phyloP scores from a whole-genome alignment of 441 rosid species.

The Pelargonium australe region DNA sequence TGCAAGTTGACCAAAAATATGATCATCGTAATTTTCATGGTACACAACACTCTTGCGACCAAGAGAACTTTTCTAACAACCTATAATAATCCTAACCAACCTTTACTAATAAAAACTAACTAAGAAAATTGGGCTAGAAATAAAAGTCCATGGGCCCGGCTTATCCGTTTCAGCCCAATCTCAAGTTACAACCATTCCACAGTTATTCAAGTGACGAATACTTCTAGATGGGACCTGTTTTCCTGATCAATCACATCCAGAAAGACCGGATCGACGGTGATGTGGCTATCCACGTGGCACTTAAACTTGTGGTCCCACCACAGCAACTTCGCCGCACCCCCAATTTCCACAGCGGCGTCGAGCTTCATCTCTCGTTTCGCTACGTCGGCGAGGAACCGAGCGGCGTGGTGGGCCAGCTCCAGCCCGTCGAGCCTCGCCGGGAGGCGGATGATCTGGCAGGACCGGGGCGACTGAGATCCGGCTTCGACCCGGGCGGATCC shows the following conservation, averaged over 20 bases:
- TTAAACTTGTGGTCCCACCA: conserved; percentile 78
- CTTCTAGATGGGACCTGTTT: conserved; percentile 47
- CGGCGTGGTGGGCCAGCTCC: conserved; percentile 73
- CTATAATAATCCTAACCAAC: too few relatives aligned
- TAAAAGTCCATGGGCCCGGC: background rate
- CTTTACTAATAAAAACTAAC: too few relatives aligned
- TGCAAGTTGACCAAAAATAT: too few relatives aligned
- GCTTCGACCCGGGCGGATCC: conserved; percentile 66
- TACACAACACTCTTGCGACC: too few relatives aligned
- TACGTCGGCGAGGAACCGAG: conserved; percentile 59
- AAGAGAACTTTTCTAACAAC: too few relatives aligned
- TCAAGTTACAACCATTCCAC: too few relatives aligned
- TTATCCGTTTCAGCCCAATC: background rate
- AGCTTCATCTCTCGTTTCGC: conserved; percentile 66
- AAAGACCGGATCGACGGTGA: conserved; percentile 74
- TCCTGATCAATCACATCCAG: conserved; percentile 77
- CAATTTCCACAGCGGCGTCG: conserved; percentile 51
- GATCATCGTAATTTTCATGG: too few relatives aligned
- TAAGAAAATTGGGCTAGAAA: too few relatives aligned
- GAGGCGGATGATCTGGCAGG: conserved; percentile 54
- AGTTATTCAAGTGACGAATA: conserved; percentile 28
- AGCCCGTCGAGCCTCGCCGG: conserved; percentile 65
- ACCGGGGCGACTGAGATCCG: conserved; percentile 56
- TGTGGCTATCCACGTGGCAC: conserved; percentile 66
- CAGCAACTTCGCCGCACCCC: conserved; percentile 61